Conservation (phyloP, 768 basidiomycete genomes). For the Panellus pusillus region DNA sequence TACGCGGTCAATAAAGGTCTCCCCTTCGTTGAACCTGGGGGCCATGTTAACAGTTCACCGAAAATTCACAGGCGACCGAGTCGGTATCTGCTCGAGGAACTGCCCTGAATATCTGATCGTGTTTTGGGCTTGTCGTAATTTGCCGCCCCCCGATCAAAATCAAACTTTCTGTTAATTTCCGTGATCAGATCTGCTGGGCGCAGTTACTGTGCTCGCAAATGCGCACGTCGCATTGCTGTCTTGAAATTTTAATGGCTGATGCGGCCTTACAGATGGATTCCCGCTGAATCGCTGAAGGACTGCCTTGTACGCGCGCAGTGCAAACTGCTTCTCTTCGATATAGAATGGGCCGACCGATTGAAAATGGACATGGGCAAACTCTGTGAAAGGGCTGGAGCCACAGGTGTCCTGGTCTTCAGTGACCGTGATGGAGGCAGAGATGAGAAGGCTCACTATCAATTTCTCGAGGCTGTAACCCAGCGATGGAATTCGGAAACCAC, state of each 20-base stretch:
- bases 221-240: constrained; percentile 33
- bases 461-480: background rate
- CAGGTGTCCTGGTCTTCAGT: constrained; percentile 43
- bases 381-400: constrained; percentile 29
- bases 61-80: constrained; percentile 44
- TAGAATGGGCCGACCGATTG: constrained; percentile 44
- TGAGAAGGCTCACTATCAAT: constrained; percentile 41
- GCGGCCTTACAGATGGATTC: constrained; percentile 35
- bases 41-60: background rate
- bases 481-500: background rate
- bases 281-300: constrained; percentile 39
- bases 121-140: constrained; percentile 49
- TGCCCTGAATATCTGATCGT: constrained; percentile 45
- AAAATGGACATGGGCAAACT: constrained; percentile 30
- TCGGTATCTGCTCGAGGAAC: constrained; percentile 56
- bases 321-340: constrained; percentile 46
- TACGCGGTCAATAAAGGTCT: constrained; percentile 54
- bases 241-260: no score
- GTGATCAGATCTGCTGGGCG: constrained; percentile 44
- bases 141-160: no score
- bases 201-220: constrained; percentile 47
- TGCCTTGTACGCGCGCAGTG: constrained; percentile 45
- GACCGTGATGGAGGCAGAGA: constrained; percentile 39
- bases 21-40: no score
- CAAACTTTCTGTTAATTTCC: background rate